Conservation (phyloP, 805 yeast species). For the Lachancea kluyveri region DNA sequence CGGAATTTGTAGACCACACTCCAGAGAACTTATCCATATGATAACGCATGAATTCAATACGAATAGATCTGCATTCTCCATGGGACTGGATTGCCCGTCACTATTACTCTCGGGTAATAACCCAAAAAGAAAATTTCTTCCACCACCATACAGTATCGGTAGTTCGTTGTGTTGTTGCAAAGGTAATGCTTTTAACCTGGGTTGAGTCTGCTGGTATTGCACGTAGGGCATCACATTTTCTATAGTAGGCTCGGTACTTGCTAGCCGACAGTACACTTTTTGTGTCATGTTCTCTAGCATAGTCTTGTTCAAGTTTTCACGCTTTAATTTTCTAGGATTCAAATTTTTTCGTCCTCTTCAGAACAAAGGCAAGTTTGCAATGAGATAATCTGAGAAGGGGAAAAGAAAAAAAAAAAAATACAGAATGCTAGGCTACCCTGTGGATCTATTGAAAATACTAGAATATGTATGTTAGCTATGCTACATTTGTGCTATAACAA, state of each 20-base stretch:
- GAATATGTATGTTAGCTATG: background rate
- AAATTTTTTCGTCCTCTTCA: background rate
- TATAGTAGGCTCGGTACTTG: slow-evolving; percentile 29
- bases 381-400: too few relatives aligned
- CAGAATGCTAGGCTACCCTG: too few relatives aligned
- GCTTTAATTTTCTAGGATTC: background rate
- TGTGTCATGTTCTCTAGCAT: slow-evolving; percentile 3
- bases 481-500: too few relatives aligned
- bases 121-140: slow-evolving; percentile 30
- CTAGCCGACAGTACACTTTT: slow-evolving; percentile 17
- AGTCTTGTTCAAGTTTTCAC: background rate
- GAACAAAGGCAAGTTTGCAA: too few relatives aligned
- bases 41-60: slow-evolving; percentile 33
- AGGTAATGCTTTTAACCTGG: slow-evolving; percentile 14
- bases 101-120: slow-evolving; percentile 11
- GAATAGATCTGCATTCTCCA: slow-evolving; percentile 31
- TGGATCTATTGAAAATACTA: too few relatives aligned
- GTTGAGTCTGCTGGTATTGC: slow-evolving; percentile 27
- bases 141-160: slow-evolving; percentile 37
- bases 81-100: slow-evolving; percentile 3
- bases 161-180: slow-evolving; percentile 17
- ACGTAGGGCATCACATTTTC: slow-evolving; percentile 33
- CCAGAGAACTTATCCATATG: slow-evolving; percentile 34
- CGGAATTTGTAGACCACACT: slow-evolving; percentile 34
- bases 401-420: too few relatives aligned